Evolutionary conservation across 2,329 filamentous ascomycete genomes (phyloP), one percentile per base, ranked within the genome.

Genomic region (Trichoderma sp.): DNA sequence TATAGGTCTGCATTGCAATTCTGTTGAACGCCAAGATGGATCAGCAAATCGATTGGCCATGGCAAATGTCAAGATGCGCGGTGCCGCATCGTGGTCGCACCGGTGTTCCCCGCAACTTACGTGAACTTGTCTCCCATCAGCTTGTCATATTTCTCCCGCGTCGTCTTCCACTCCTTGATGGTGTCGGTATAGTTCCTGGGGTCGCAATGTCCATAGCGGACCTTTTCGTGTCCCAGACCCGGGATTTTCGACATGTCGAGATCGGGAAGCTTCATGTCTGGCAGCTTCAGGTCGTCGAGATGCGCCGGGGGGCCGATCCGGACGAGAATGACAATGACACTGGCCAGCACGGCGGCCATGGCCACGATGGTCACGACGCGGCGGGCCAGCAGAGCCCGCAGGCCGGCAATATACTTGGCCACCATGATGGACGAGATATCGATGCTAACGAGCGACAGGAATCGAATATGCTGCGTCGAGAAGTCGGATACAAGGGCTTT

Each of bases 141-240:
- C 5, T 78, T 85, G 64, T 85, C 81, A 80, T 83, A 80, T 13
- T 80, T 83, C 24, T 68, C 21, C 43, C 43, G 37, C 14, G 69
- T 0, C 74, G 34, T 54, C 30, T 64, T 68, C 59, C 58, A 70
- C 37, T 43, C 55, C 30, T 70, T 54, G 39, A 68, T 32, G 4
- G 54, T 39, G 16, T 64, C 58, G 43, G 66, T 70, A 26, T 65
- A 32, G 54, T 70, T 70, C 34, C n/a, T 37, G 13, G 32, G 24
- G 18, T 68, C 59, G 59, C 69, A 70, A 43, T 43, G 59, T 10
- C 43, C 63, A 51, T 49, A 51, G 21, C 51, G 52, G 5, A 21
- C n/a, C 18, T 59, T 51, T 3, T 59, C 59, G 21, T 52, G 64
- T n/a, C 63, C 58, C 37, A 59, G 52, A 39, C 52, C 37, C 10